Percentiles rank a stretch among this genome's conserved stretches.
phyloP scores from a whole-genome alignment of 768 basidiomycete species.

The Podaxis mareebaensis region DNA sequence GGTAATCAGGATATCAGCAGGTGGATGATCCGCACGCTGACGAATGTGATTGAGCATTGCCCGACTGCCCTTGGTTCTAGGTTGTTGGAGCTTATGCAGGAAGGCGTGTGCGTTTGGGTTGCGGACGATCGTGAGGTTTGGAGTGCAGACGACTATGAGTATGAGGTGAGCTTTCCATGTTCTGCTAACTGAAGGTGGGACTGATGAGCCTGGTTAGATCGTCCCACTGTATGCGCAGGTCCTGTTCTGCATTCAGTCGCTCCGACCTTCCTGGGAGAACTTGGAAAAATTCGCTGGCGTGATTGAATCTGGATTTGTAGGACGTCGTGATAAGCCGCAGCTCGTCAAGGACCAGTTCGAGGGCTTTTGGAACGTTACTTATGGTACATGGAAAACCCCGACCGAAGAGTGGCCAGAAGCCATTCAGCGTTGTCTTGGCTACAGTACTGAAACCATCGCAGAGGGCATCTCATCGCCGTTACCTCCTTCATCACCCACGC shows the following conservation, averaged over 20 bases:
- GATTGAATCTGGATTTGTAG: constrained; percentile 58
- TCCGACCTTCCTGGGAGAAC: constrained; percentile 39
- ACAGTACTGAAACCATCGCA: constrained; percentile 13
- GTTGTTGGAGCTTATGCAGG: constrained; percentile 51
- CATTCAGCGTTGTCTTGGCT: constrained; percentile 27
- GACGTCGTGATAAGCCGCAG: constrained; percentile 47
- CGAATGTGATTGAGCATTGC: constrained; percentile 53
- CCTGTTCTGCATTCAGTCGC: constrained; percentile 49
- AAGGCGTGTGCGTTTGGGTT: constrained; percentile 62
- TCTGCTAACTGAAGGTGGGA: not conserved
- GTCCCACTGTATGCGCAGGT: constrained; percentile 64
- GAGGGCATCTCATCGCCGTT: constrained; percentile 1
- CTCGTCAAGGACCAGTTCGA: constrained; percentile 51
- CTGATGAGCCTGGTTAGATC: constrained; percentile 37
- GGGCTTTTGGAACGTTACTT: constrained; percentile 62
- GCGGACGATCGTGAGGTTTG: constrained; percentile 56
- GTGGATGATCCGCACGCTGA: constrained; percentile 65
- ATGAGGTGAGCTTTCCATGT: constrained; percentile 47
- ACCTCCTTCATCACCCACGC: constrained; percentile 13
- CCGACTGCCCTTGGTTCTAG: constrained; percentile 45
- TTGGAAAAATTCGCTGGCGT: constrained; percentile 51
- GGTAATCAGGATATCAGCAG: constrained; percentile 51
- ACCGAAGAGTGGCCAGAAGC: constrained; percentile 53
- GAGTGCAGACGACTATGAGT: constrained; percentile 52
- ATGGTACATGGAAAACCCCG: constrained; percentile 40